Percentiles rank a stretch among this genome's conserved stretches.
Conservation (phyloP, 169 alveolate genomes). For the Babesia sp. region DNA sequence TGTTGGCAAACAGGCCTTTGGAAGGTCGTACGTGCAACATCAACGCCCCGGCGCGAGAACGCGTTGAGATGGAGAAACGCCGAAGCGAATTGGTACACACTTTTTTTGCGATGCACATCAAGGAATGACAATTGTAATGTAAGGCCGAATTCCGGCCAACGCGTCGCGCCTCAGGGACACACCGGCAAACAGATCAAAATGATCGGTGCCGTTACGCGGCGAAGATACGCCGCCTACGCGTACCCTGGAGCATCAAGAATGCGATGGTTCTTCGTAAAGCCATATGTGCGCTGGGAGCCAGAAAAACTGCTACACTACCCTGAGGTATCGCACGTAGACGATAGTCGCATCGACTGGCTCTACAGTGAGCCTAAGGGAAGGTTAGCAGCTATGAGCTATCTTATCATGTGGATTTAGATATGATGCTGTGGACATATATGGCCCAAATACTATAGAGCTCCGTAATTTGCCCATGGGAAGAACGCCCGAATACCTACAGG, state of each 20-base stretch:
- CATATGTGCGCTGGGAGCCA: slow-evolving; percentile 56
- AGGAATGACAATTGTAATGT: background rate
- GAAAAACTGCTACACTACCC: slow-evolving; percentile 57
- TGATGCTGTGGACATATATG: slow-evolving; percentile 73
- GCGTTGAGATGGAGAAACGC: background rate
- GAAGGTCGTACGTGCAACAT: background rate
- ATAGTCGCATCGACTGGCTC: slow-evolving; percentile 57
- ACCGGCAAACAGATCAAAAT: background rate
- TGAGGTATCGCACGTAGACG: slow-evolving; percentile 47
- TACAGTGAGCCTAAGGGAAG: slow-evolving; percentile 51
- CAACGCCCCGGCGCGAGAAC: background rate
- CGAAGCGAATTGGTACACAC: background rate
- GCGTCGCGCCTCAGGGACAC: background rate
- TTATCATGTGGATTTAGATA: slow-evolving; percentile 18
- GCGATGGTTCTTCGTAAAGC: slow-evolving; percentile 65
- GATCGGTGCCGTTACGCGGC: background rate
- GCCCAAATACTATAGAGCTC: slow-evolving; percentile 78
- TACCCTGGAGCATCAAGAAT: slow-evolving; percentile 62
- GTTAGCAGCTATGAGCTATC: slow-evolving; percentile 1
- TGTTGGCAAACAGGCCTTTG: background rate
- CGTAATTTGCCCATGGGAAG: slow-evolving; percentile 80
- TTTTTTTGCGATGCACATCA: slow-evolving; percentile 2
- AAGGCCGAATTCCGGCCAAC: background rate
- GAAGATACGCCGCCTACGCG: slow-evolving; percentile 48
- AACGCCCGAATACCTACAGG: slow-evolving; percentile 89